Evolutionary conservation across 2,329 filamentous ascomycete genomes (phyloP), one percentile per base, ranked within the genome.

Genomic region (Calonectria pteridis): DNA sequence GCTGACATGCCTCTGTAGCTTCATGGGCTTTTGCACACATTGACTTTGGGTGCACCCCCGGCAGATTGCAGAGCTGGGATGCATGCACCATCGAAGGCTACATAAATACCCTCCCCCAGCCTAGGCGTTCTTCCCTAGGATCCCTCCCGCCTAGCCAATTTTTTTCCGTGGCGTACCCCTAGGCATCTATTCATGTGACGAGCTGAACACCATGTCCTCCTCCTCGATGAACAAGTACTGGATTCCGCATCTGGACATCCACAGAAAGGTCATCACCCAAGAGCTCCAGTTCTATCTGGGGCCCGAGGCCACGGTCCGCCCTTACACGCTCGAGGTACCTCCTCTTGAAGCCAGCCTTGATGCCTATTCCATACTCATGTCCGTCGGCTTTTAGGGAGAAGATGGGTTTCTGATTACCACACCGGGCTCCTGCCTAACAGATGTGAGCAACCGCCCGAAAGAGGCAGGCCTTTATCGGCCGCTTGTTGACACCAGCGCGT

Each of bases 381-480:
- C 40, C 46, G 71, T 72, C 49, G 69, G 64, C 62, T 71, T 62
- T 62, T 73, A 91, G 90, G 90, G 90, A 77, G 89, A 91, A 83
- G 90, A 92, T 81, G 90, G 90, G 3, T 92, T 89, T 77, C 85
- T 92, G 72, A 91, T 92, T 78, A 88, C 87, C 35, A 91, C 89
- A 3, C 88, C 89, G 10, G 90, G 90, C 40, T 85, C 87, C 69
- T 91, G 89, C 80, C 82, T 92, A 77, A 90, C 89, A 77, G 90
- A 92, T 85, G 90, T 91, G 83, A 87, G 89, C 79, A 53, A 40
- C 46, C 50, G 59, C 65, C 40, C 37, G 28, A 51, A 70, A 43
- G 40, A 40, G n/a, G 37, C 46, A 58, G 50, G 55, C 51, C 37
- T 37, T 69, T 49, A 37, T 73, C 66, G 58, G 28, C 70, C 66